Base-by-base conservation (phyloP, 257 asterid species). In the Solanum pennellii region DNA sequence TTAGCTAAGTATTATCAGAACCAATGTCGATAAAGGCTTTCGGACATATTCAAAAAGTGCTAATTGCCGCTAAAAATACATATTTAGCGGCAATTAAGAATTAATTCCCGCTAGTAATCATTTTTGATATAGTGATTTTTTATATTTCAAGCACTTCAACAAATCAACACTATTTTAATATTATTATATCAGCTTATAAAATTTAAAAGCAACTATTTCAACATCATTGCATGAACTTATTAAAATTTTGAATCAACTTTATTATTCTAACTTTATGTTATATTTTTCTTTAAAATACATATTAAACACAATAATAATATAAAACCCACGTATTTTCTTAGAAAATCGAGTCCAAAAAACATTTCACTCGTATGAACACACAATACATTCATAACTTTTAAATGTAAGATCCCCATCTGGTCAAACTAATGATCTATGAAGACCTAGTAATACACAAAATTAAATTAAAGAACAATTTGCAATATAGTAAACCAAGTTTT, bases 401-500 rank as follows among this genome's bases (percentile, higher is more conserved):
- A 18, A 18, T 72, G 18, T 9, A 73, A 20, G 49, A 37, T 73
- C 82, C 4, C 82, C 49, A 20, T 73, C 39, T 79, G 23, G 84
- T 79, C 84, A 79, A 79, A 44, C 25, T 15, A 25, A 21, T 79
- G 65, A 44, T 29, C 41, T 44, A 44, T 79, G 41, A 15, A 25
- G 65, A 79, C 84, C 25, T 79, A 79, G 41, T 77, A 33, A 77
- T 25, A 44, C 62, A 44, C n/a, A 44, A 79, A 37, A 37, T 37
- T 35, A 35, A 25, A n/a, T 9, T 25, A 45, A 79, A 25, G 21
- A 44, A n/a, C 62, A 44, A 77, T 25, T 77, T 44, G 62, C 62
- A 77, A 44, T 77, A 77, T 77, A 77, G 39, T 44, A 77, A 77
- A 77, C 62, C n/a, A 44, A 77, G 37, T 7, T 77, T 44, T 44